Percentiles rank a stretch among this genome's conserved stretches.
Conservation (phyloP, 306 rosid genomes). For the Corylus americana region DNA sequence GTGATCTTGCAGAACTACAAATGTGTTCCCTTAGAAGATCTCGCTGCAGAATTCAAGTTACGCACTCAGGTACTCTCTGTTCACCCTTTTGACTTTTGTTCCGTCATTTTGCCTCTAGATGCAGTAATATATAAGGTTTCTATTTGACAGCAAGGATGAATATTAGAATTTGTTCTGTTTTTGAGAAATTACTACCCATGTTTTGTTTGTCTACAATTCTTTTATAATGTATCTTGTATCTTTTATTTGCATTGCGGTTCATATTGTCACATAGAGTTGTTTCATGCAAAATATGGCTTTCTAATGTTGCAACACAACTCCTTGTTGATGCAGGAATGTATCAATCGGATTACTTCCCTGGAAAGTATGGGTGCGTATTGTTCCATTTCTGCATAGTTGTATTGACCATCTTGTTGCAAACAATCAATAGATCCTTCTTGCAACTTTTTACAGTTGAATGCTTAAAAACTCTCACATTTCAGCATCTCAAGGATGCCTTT, state of each 20-base stretch:
- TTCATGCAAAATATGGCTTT: conserved; percentile 3
- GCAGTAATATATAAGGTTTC: neutral
- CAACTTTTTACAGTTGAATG: neutral
- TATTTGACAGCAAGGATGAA: neutral
- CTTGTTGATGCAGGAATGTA: conserved; percentile 73
- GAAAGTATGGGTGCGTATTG: conserved; percentile 73
- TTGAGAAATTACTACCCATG: neutral
- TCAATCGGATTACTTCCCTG: conserved; percentile 79
- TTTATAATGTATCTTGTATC: neutral
- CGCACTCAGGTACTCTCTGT: conserved; percentile 77
- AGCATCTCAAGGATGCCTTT: neutral
- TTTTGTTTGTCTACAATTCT: neutral
- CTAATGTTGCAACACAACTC: conserved; percentile 22
- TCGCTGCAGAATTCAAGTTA: conserved; percentile 89
- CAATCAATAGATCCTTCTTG: neutral
- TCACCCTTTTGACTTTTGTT: neutral
- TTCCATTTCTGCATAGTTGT: conserved; percentile 11
- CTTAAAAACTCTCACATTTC: neutral
- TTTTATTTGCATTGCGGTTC: conserved; percentile 13
- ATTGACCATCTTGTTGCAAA: conserved; percentile 8
- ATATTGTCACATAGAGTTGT: conserved; percentile 6
- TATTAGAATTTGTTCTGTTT: neutral
- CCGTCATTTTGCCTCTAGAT: neutral
- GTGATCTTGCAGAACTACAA: conserved; percentile 68
- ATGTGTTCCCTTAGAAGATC: conserved; percentile 93